Percentiles rank a stretch among this genome's conserved stretches.
These are phyloP conservation scores for button mushroom (Agaricus bisporus) DNA, from an alignment of 768 basidiomycete species.

Conservation along the genomic window DNA sequence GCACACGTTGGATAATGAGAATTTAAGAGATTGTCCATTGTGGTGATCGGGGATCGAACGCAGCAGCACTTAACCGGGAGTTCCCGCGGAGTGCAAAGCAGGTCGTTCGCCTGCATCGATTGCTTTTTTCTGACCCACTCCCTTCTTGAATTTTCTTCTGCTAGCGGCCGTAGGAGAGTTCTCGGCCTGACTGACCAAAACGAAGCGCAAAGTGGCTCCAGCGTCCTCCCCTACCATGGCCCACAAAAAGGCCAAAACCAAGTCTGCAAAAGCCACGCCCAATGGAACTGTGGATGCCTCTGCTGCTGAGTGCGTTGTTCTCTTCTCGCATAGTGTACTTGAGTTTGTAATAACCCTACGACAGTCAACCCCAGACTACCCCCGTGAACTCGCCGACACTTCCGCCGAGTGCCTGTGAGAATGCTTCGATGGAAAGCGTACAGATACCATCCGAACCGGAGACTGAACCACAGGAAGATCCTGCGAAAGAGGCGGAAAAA, in stretches of 20 bases:
- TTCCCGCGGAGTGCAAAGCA: too few species aligned
- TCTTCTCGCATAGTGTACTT: not conserved
- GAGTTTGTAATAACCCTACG: too few species aligned
- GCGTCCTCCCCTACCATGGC: slow-evolving; percentile 1
- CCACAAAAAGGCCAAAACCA: slow-evolving; percentile 5
- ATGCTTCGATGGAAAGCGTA: not conserved
- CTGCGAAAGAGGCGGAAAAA: slow-evolving; percentile 46
- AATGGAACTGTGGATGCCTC: not conserved
- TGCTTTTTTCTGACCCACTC: too few species aligned
- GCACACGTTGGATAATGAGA: too few species aligned
- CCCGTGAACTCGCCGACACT: not conserved
- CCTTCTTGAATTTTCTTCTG: too few species aligned
- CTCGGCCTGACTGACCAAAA: not conserved
- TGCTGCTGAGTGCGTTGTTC: not conserved
- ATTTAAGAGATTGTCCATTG: too few species aligned
- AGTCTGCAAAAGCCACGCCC: not conserved
- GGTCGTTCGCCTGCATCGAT: too few species aligned
- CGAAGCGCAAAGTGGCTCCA: slow-evolving; percentile 3
- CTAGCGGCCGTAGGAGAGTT: too few species aligned
- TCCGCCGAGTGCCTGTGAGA: not conserved
- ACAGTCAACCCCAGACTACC: not conserved
- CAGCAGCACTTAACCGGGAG: too few species aligned
- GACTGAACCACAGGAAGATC: slow-evolving; percentile 24
- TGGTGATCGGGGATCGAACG: not conserved
- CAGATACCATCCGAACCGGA: not conserved